Evolutionary conservation across 192 early-diverging fungal genomes (phyloP), one percentile per base, ranked within the genome.

Genomic region (Linnemannia hyalina): DNA sequence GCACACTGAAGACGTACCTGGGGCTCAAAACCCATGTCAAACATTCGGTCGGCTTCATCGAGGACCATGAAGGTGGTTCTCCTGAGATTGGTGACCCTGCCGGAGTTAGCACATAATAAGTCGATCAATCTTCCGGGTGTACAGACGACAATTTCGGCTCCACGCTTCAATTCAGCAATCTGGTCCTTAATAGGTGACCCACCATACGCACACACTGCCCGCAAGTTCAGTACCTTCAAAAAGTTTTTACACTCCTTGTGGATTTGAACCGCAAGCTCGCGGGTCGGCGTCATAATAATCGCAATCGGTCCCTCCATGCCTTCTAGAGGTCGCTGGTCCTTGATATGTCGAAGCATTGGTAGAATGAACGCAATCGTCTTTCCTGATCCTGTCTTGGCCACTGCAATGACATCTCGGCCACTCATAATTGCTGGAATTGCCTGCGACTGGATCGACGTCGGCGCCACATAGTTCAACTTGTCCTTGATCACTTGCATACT

Each of bases 1-100:
- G 23, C 18, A 26, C 52, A 36, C 42, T n/a, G 32, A 46, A 46
- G n/a, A 46, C 54, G 68, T 88, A 91, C 91, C 87, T 98, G 97
- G 41, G 97, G 97, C 87, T 98, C 98, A 82, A 99, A 99, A 18
- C 98, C 99, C 95, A 98, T 96, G 88, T 99, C 98, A 91, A 99
- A 98, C 98, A 99, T 99, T 80, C 96, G 93, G 88, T 95, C 97
- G 5, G 97, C 97, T 89, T 98, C 99, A 88, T 99, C 99, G 68
- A 99, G 93, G 8, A 99, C 97, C 89, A 99, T 82, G 85, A 98
- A 98, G 1, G 98, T 99, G 52, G 98, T 96, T 71, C 96, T 91
- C 65, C 91, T 90, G 82, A 98, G 89, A 83, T 96, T 97, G 63
- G 95, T 96, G n/a, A 98, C 95, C 54, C 94, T 92, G 11, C 96